A percentile compares a stretch with the other conserved stretches of the same genome.
These are phyloP conservation scores for Globisporangium heterothallicum DNA, from an alignment of 352 stramenopile species.

Conservation along the genomic window DNA sequence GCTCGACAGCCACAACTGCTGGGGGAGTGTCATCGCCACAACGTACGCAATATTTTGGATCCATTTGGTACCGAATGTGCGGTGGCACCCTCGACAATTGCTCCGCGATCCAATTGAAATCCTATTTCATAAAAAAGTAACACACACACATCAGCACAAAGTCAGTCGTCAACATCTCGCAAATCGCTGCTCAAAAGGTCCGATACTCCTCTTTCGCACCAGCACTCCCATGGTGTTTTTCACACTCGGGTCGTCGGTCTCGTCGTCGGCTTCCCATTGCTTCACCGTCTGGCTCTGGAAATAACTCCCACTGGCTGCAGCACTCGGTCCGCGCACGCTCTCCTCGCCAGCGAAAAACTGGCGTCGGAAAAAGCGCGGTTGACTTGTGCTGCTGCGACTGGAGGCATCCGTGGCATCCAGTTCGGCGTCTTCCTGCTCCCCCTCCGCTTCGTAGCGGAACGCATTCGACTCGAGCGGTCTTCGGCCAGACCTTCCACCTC, in stretches of 20 bases:
- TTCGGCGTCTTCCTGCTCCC: constrained; percentile 18
- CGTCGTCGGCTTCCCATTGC: constrained; percentile 57
- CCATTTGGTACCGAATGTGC: constrained; percentile 55
- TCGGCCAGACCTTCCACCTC: constrained; percentile 8
- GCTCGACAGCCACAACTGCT: no score
- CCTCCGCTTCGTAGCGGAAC: constrained; percentile 51
- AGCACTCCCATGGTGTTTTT: constrained; percentile 23
- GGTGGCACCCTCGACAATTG: constrained; percentile 45
- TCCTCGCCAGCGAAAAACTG: constrained; percentile 69
- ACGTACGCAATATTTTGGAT: constrained; percentile 73
- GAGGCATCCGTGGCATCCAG: neutral
- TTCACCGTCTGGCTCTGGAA: constrained; percentile 61
- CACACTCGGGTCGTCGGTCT: constrained; percentile 12
- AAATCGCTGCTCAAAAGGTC: neutral
- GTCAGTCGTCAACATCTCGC: no score
- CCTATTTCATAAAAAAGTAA: constrained; percentile 21
- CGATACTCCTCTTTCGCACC: constrained; percentile 20
- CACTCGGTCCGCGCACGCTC: constrained; percentile 35
- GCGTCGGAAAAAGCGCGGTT: constrained; percentile 11
- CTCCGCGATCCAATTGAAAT: constrained; percentile 62
- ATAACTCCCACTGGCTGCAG: constrained; percentile 30
- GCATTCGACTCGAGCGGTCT: constrained; percentile 60
- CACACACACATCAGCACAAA: neutral
- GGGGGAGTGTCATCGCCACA: no score
- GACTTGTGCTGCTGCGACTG: neutral